Conservation (phyloP, 2,329 filamentous ascomycete species). For the Paradendryphiella salina region DNA sequence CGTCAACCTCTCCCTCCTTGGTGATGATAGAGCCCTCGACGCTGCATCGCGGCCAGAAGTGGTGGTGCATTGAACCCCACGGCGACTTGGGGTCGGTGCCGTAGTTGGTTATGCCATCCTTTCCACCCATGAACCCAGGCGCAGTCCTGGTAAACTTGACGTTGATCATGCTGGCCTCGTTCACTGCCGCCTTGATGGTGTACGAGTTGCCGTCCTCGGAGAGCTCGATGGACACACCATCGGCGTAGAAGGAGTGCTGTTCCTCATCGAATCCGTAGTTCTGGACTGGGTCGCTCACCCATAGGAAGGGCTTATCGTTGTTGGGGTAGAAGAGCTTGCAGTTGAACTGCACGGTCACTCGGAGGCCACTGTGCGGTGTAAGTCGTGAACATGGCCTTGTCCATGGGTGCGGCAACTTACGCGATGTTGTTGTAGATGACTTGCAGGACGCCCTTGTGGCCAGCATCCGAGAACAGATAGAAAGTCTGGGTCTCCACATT, state of each 20-base stretch:
- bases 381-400: slow-evolving; percentile 18
- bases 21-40: slow-evolving; percentile 85
- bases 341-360: slow-evolving; percentile 91
- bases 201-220: slow-evolving; percentile 82
- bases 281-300: slow-evolving; percentile 77
- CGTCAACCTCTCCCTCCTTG: slow-evolving; percentile 76
- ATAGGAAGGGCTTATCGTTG: slow-evolving; percentile 72
- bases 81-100: slow-evolving; percentile 84
- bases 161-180: slow-evolving; percentile 80
- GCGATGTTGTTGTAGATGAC: slow-evolving; percentile 97
- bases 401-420: slow-evolving; percentile 58
- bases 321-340: slow-evolving; percentile 85
- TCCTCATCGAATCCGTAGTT: slow-evolving; percentile 85
- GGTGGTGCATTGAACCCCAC: slow-evolving; percentile 90
- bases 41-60: slow-evolving; percentile 88
- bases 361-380: slow-evolving; percentile 68
- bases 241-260: slow-evolving; percentile 80
- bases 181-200: slow-evolving; percentile 86
- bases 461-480: slow-evolving; percentile 81
- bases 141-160: slow-evolving; percentile 74
- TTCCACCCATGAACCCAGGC: slow-evolving; percentile 83
- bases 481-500: slow-evolving; percentile 94
- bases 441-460: slow-evolving; percentile 77
- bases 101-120: slow-evolving; percentile 80
- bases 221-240: slow-evolving; percentile 81